A percentile compares a stretch with the other conserved stretches of the same genome.
Evolutionary conservation across 176 grass and related monocot genomes (phyloP).

Genomic region (Paspalum vaginatum): DNA sequence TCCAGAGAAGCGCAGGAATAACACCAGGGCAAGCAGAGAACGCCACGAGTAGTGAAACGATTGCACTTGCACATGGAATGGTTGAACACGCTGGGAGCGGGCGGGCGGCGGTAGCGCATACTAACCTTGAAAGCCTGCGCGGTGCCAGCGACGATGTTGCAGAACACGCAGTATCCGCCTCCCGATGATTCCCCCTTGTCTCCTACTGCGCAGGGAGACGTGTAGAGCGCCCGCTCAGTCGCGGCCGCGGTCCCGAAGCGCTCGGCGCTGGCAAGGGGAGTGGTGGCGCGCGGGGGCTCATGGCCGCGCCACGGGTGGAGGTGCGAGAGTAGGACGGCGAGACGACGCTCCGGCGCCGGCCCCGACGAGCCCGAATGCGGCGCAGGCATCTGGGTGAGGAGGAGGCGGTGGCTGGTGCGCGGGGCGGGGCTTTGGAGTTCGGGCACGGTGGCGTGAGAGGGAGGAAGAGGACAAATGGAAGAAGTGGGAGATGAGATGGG

Average conservation of each 20-base stretch:
- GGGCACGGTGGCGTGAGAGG: constrained; percentile 31
- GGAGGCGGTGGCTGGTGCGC: not conserved
- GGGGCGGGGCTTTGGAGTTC: constrained; percentile 32
- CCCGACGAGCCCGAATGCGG: not conserved
- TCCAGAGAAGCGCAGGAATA: not conserved
- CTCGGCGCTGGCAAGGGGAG: not conserved
- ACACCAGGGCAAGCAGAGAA: not conserved
- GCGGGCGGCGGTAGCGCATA: not conserved
- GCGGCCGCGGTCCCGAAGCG: not conserved
- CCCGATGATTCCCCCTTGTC: not conserved
- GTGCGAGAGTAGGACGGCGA: constrained; percentile 73
- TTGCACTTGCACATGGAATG: not conserved
- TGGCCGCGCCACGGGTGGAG: constrained; percentile 8
- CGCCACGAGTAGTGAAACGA: not conserved
- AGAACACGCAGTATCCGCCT: constrained; percentile 60
- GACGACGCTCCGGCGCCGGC: constrained; percentile 23
- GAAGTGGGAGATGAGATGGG: not conserved
- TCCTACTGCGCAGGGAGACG: constrained; percentile 30
- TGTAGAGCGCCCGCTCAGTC: not conserved
- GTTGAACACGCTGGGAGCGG: not conserved
- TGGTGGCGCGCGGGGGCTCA: not conserved
- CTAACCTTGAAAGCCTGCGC: constrained; percentile 66
- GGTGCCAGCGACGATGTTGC: constrained; percentile 59
- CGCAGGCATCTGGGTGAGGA: constrained; percentile 19
- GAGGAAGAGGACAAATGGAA: constrained; percentile 32